These are phyloP conservation scores for Trichophyton verrucosum DNA, from an alignment of 2,329 filamentous ascomycete species.

Conservation along the genomic window DNA sequence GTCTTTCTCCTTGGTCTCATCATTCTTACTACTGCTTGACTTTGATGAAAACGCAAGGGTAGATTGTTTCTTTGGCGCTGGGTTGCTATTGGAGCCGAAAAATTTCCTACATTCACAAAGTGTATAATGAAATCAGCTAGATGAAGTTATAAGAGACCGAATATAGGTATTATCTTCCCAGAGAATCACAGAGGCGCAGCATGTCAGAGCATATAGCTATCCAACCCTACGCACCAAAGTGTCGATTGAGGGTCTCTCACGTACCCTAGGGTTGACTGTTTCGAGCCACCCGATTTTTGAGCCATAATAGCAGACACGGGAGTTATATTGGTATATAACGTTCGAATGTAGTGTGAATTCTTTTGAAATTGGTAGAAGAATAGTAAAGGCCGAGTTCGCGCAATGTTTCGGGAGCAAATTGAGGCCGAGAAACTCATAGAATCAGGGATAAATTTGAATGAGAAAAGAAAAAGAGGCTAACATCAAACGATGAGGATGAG, in stretches of 20 bases:
- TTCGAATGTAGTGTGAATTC: not conserved
- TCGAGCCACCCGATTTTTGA: slow-evolving; percentile 28
- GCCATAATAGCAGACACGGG: slow-evolving; percentile 15
- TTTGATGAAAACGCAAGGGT: slow-evolving; percentile 57
- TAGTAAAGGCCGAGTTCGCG: not conserved
- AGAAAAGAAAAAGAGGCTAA: not conserved
- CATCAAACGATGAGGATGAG: not conserved
- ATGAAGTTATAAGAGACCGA: not conserved
- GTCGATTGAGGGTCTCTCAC: slow-evolving; percentile 63
- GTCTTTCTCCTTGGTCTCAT: slow-evolving; percentile 17
- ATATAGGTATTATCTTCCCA: not conserved
- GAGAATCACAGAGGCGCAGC: not conserved
- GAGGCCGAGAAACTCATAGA: not conserved
- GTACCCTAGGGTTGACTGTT: slow-evolving; percentile 82
- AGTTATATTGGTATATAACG: not conserved
- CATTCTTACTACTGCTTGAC: slow-evolving; percentile 38
- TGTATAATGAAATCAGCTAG: not conserved
- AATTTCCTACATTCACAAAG: slow-evolving; percentile 55
- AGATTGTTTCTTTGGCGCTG: slow-evolving; percentile 58
- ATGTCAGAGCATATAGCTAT: not conserved
- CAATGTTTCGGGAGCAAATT: not conserved
- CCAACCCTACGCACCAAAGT: slow-evolving; percentile 49
- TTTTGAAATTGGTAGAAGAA: not conserved
- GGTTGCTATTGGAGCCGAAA: slow-evolving; percentile 56
- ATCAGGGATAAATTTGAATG: not conserved